Evolutionary conservation across 2,329 filamentous ascomycete species (phyloP), one percentile per base, ranked within the genome.

Genomic region (Leptographium procerum): DNA sequence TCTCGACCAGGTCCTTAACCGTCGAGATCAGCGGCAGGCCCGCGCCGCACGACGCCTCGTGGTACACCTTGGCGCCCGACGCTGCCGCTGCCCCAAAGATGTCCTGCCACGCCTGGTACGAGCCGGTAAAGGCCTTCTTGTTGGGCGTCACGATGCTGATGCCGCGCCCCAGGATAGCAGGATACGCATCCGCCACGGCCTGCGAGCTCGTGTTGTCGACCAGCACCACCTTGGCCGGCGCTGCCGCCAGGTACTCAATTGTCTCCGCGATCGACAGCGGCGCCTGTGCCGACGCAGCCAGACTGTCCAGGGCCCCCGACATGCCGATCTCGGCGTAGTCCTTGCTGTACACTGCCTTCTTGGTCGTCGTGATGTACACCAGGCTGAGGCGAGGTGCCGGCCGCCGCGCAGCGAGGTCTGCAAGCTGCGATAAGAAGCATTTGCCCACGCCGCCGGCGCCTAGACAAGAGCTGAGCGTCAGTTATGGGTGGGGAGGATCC

Each of bases 171-270:
- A 99, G 77, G 72, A 95, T 89, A 52, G 81, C 72, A 1, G 94
- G 91, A 72, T 99, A 99, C 33, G 82, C 75, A 61, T 88, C 82
- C 54, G 92, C 94, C 33, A 99, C 80, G 63, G 88, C 85, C 66
- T 92, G 87, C 65, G 89, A 91, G 73, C 89, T 95, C 56, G 94
- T 99, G 77, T 97, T 97, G 80, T 99, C 94, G 64, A 99, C 86
- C 33, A 99, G 78, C 51, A 99, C 79, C 50, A 87, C 85, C 69
- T 88, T 89, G 61, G 84, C 83, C 2, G 91, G 90, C 1, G 90
- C 88, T 50, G 82, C 81, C 60, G 85, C 81, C 52, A 99, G 85
- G 73, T 89, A 95, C 36, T 87, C 83, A 64, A 86, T 82, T 45
- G 95, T 81, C 66, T 92, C 81, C 50, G 86, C 71, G 52, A 90